Base-by-base conservation (phyloP, 106 monocot genomes). In the Amphibolis antarctica region DNA sequence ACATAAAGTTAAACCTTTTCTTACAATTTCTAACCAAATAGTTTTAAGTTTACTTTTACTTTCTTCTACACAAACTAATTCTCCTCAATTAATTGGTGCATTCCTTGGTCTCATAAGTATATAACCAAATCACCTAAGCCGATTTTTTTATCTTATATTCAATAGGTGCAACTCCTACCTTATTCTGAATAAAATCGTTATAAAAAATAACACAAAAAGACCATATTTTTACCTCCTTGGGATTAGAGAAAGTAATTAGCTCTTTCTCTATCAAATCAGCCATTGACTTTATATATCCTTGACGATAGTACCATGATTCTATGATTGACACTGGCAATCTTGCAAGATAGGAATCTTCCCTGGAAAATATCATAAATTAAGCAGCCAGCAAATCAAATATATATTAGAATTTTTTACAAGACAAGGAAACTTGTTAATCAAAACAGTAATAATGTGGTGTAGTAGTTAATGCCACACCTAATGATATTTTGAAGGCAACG, bases 271-370 rank as follows among this genome's bases (percentile, higher is more conserved):
- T 92, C 68, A 86, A 77, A 54, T 83, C 73, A 57, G 92, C 86
- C 86, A 92, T 86, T 62, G 92, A 83, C 28, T 79, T 75, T 22
- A 86, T 64, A 57, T 92, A 92, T 19, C 92, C 92, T 66, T 81
- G 67, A 53, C 92, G 92, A 49, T 83, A 67, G 65, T 86, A 92
- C 92, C 92, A 92, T 60, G 83, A 83, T 46, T 92, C 84, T 67
- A 92, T 92, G 42, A 92, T 81, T 44, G 92, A 92, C 29, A 92
- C 63, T 10, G 92, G 81, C 46, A 92, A 30, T 51, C 69, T 70
- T 46, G 67, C 28, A 77, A 92, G 81, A 62, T 86, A 75, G 25
- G 68, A 45, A 66, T 92, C 92, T 60, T 86, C 84, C 70, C 92
- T 92, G 75, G 60, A 63, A 66, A n/a, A 51, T 25, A 18, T 9